Base-by-base conservation (phyloP, 345 rosid genomes). In the Mangifera indica region DNA sequence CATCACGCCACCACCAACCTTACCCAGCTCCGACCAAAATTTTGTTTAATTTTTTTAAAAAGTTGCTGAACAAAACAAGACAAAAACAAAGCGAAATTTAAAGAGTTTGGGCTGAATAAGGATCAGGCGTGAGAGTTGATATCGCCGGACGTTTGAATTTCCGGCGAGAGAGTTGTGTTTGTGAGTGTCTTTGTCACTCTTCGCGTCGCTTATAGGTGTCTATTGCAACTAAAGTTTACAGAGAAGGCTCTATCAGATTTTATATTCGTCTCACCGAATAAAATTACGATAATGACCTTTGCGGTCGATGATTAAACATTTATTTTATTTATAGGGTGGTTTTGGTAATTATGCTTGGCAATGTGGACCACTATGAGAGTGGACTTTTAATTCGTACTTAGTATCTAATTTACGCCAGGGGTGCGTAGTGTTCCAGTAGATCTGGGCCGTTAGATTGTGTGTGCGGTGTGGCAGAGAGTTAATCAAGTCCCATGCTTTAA, bases 1-100 rank as follows among this genome's bases (percentile, higher is more conserved):
- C 98, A 93, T 93, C 93, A 89, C 51, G 46, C 80, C 78, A 61
- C 79, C 63, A 0, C 54, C 69, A 25, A 40, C 18, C 44, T 52
- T 66, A 11, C 69, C 79, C 79, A 34, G 76, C 70, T 72, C 73
- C 13, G n/a, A 60, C 45, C 7, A 17, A 18, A 13, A 17, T 10
- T n/a, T 37, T 60, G n/a, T 7, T 37, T 37, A 34, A 5, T 32
- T 3, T 15, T 14, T 15, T 2, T 8, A 20, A 59, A 59, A 22
- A 59, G 10, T 15, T 26, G 20, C 21, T 15, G 6, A 49, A 10
- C 51, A 11, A 45, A 44, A 3, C 10, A 29, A 29, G 2, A 29
- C 42, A 60, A 29, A 5, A 10, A 1, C 3, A 12, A 5, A 2
- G 2, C 24, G 2, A 20, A 46, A 46, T 10, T 12, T 24, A 1